A percentile compares a stretch with the other conserved stretches of the same genome.
Conservation (phyloP, 257 asterid genomes). For the Echium plantagineum region DNA sequence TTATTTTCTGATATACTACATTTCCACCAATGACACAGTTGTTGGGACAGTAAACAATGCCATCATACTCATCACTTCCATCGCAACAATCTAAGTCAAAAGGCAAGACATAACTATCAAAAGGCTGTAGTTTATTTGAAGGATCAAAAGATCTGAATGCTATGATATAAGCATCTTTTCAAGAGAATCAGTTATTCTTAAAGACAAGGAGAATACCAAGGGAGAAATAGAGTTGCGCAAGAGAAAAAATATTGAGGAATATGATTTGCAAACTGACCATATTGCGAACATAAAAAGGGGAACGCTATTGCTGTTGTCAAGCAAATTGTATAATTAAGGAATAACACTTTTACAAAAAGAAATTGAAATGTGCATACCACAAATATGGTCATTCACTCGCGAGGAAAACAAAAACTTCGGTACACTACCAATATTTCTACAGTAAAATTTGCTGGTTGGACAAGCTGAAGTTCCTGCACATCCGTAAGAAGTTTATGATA, state of each 20-base stretch:
- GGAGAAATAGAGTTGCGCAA: no score
- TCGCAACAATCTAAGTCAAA: conserved; percentile 76
- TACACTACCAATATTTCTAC: conserved; percentile 73
- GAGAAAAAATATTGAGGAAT: no score
- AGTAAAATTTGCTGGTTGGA: conserved; percentile 78
- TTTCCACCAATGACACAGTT: conserved; percentile 81
- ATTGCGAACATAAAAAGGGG: background rate
- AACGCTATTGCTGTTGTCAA: background rate
- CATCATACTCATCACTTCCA: conserved; percentile 94
- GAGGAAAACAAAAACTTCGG: conserved; percentile 82
- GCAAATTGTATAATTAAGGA: background rate
- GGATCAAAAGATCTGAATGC: no score
- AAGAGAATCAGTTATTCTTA: no score
- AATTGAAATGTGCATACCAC: conserved; percentile 41
- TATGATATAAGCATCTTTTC: no score
- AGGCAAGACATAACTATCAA: conserved; percentile 12
- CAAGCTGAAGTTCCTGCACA: conserved; percentile 85
- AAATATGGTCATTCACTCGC: conserved; percentile 67
- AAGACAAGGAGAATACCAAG: no score
- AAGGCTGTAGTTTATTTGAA: background rate
- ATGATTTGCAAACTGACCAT: background rate
- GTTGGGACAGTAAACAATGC: conserved; percentile 51
- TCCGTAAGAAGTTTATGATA: conserved; percentile 13
- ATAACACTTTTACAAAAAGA: background rate
- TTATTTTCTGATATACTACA: conserved; percentile 39